Evolutionary conservation across 805 yeast genomes (phyloP), one percentile per base, ranked within the genome.

Genomic region (Cyberlindnera euphorbiae): DNA sequence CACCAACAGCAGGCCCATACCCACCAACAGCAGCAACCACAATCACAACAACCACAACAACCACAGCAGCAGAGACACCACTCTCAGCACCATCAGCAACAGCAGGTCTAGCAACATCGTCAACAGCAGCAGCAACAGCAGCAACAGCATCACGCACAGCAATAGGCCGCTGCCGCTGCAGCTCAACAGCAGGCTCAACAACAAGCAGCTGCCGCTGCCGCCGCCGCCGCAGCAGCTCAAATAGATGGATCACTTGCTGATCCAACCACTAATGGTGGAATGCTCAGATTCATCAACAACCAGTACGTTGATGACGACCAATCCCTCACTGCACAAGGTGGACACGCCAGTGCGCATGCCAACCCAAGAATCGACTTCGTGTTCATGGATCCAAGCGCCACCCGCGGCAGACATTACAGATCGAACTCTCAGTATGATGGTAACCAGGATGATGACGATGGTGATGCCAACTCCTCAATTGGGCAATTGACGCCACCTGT

Each of bases 291-390:
- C 39, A 52, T 54, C 22, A 54, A 54, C 41, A 54, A 54, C 22
- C 58, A 54, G 31, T 54, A 54, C 23, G 58, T 54, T 12, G 57
- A 52, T 28, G 58, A 54, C 28, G 54, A 53, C 11, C 49, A 43
- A 17, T 32, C 50, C 4, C 31, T 51, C 23, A 34, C 36, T 6
- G 39, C 41, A 17, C 49, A 41, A 27, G 19, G 37, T 2, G 22
- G 32, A 6, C 41, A 32, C 17, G 16, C 41, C n/a, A 39, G 37
- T 10, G 30, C 37, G 8, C 37, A 27, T 17, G 31, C 47, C 9
- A 47, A 46, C 33, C 28, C 55, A n/a, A 43, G 56, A 41, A 46
- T 52, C 25, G 58, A 52, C 32, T 54, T 54, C 32, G 57, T 54
- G 3, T 52, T 51, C 18, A 54, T 54, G 55, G 57, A 54, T 19